phyloP scores from a whole-genome alignment of 306 rosid species.

The Vicia villosa region DNA sequence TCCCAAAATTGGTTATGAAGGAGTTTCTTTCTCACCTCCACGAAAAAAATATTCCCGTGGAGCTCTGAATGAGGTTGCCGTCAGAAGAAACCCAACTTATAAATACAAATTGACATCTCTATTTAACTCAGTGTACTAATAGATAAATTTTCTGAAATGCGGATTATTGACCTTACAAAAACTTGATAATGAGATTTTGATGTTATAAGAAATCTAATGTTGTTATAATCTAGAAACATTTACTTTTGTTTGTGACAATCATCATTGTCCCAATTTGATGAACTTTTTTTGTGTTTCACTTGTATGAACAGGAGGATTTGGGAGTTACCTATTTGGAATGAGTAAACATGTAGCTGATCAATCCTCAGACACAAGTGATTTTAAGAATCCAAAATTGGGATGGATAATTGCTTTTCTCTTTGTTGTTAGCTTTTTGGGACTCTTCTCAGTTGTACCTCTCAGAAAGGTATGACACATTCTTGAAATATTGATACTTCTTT shows the following conservation, averaged over 20 bases:
- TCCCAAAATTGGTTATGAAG: no score
- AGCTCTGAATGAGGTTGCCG: not conserved
- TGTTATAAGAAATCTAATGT: conserved; percentile 14
- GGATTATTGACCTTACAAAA: not conserved
- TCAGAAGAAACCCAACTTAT: no score
- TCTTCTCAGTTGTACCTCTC: conserved; percentile 59
- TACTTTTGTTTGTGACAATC: conserved; percentile 8
- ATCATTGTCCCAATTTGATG: conserved; percentile 5
- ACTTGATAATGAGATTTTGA: conserved; percentile 14
- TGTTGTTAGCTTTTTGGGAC: conserved; percentile 63
- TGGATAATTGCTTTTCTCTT: conserved; percentile 58
- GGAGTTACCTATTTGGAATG: conserved; percentile 59
- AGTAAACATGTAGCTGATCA: conserved; percentile 42
- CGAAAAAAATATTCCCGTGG: not conserved
- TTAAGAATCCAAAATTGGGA: conserved; percentile 50
- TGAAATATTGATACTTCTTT: conserved; percentile 5
- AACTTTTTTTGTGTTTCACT: conserved; percentile 21
- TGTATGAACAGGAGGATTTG: conserved; percentile 52
- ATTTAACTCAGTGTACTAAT: no score
- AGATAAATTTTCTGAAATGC: no score
- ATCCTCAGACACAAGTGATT: conserved; percentile 39
- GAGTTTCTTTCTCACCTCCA: not conserved
- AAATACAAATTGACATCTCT: no score
- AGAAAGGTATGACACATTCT: conserved; percentile 45
- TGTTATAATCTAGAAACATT: not conserved